phyloP scores from a whole-genome alignment of 139 green algal species.

The Chlorella sp. region DNA sequence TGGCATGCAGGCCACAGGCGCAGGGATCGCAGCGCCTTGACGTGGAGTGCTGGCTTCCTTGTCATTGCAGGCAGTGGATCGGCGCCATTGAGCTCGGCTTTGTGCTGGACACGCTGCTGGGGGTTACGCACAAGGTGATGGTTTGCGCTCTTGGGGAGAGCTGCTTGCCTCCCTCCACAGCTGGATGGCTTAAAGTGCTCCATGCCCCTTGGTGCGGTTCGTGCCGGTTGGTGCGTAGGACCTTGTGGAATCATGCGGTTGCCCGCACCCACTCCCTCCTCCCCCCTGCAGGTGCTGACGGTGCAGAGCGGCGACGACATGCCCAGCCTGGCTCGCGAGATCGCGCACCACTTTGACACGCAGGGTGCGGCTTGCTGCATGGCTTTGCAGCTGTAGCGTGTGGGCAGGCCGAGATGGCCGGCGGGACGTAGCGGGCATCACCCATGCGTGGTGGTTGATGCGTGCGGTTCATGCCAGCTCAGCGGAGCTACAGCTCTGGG shows the following conservation, averaged over 20 bases:
- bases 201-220: too few relatives aligned
- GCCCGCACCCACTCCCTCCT: too few relatives aligned
- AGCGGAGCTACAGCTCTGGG: too few relatives aligned
- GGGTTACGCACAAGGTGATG: not conserved
- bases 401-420: not conserved
- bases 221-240: too few relatives aligned
- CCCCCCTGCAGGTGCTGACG: conserved; percentile 48
- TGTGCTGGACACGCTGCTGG: conserved; percentile 88
- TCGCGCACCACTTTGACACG: conserved; percentile 87
- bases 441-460: too few relatives aligned
- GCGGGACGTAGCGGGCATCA: too few relatives aligned
- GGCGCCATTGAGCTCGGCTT: conserved; percentile 93
- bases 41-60: not conserved
- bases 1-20: not conserved
- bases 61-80: conserved; percentile 85
- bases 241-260: too few relatives aligned
- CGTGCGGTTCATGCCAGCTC: too few relatives aligned
- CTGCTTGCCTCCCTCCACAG: too few relatives aligned
- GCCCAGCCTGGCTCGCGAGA: conserved; percentile 72
- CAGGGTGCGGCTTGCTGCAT: conserved; percentile 52
- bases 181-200: too few relatives aligned
- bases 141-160: too few relatives aligned
- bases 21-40: not conserved
- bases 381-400: not conserved
- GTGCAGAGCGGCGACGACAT: conserved; percentile 82